Evolutionary conservation across 176 grass and related monocot genomes (phyloP).

Genomic region (Oryza longistaminata): DNA sequence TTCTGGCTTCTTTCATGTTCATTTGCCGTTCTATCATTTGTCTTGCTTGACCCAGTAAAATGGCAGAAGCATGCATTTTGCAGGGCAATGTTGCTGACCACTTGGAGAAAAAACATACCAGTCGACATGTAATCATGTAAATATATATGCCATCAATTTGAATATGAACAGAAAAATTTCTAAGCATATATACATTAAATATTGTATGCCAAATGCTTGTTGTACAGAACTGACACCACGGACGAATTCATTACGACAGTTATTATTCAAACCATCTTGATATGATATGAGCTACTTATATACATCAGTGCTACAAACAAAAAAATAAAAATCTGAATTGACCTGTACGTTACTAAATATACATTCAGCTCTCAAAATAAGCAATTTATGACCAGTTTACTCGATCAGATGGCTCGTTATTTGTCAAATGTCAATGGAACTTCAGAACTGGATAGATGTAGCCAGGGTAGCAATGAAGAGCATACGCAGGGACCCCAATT

Average conservation of each 20-base stretch:
- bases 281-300: not conserved
- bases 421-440: not conserved
- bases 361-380: not conserved
- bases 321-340: not conserved
- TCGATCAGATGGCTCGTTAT: not conserved
- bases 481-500: too few relatives aligned
- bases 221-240: not conserved
- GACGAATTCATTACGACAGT: not conserved
- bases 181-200: not conserved
- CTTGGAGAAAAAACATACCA: not conserved
- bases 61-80: not conserved
- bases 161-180: not conserved
- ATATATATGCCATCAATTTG: not conserved
- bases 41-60: not conserved
- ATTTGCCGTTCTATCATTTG: not conserved
- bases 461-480: too few relatives aligned
- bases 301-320: not conserved
- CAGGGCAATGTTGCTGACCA: constrained; percentile 5
- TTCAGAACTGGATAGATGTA: not conserved
- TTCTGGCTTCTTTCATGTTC: not conserved
- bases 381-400: not conserved
- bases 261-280: not conserved
- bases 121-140: constrained; percentile 1
- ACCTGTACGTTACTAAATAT: too few relatives aligned
- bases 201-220: not conserved